Evolutionary conservation across 2,329 filamentous ascomycete species (phyloP).

Genomic region (Chrysosporium keratinophilum): DNA sequence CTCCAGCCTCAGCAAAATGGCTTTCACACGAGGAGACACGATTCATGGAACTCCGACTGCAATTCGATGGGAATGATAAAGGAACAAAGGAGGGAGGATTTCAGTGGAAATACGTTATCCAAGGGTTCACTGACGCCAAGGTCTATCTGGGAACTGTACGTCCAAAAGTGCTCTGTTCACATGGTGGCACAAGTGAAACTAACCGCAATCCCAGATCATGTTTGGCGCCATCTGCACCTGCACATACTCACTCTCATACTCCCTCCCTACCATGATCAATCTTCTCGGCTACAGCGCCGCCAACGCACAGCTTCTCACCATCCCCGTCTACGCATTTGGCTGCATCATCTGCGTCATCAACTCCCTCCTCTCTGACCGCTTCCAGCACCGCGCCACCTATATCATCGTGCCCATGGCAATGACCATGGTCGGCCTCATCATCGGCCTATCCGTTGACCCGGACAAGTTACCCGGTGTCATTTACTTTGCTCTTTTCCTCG

Average conservation of each 20-base stretch:
- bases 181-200: not conserved
- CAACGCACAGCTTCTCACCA: constrained; percentile 32
- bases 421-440: constrained; percentile 29
- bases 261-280: constrained; percentile 10
- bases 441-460: constrained; percentile 24
- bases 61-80: constrained; percentile 42
- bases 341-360: constrained; percentile 20
- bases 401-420: constrained; percentile 25
- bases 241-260: constrained; percentile 3
- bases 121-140: constrained; percentile 57
- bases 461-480: constrained; percentile 20
- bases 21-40: constrained; percentile 55
- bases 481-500: constrained; percentile 32
- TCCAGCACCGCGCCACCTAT: constrained; percentile 25
- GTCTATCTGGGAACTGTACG: constrained; percentile 10
- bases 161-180: not conserved
- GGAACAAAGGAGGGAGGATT: constrained; percentile 53
- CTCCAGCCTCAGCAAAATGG: constrained; percentile 66
- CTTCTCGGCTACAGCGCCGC: constrained; percentile 28
- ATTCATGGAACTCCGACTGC: constrained; percentile 56
- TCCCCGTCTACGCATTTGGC: constrained; percentile 22
- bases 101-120: constrained; percentile 48
- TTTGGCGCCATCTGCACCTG: constrained; percentile 8
- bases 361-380: constrained; percentile 27
- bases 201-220: not conserved